These are phyloP conservation scores for Tremella fuciformis DNA, from an alignment of 768 basidiomycete species.

Conservation along the genomic window DNA sequence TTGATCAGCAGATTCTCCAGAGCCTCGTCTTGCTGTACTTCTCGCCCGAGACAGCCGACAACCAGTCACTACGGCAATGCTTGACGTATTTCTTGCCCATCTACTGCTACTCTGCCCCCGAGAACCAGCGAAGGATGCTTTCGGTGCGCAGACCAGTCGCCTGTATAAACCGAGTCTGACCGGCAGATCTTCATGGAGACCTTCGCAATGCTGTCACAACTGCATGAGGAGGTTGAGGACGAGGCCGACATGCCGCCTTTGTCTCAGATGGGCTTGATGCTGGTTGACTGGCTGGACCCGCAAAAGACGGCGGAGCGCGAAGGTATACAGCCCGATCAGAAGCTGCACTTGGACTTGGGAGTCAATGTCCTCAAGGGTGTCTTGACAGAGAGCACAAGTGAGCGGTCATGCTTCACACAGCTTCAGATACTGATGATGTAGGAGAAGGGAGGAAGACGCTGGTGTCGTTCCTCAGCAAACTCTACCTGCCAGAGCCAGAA, in stretches of 20 bases:
- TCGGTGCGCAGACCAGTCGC: slow-evolving; percentile 54
- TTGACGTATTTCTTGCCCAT: slow-evolving; percentile 80
- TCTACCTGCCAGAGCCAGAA: slow-evolving; percentile 62
- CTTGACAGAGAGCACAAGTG: slow-evolving; percentile 59
- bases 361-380: slow-evolving; percentile 59
- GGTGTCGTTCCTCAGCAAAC: slow-evolving; percentile 64
- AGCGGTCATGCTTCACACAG: slow-evolving; percentile 39
- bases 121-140: slow-evolving; percentile 72
- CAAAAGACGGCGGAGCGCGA: slow-evolving; percentile 62
- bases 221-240: slow-evolving; percentile 66
- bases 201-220: slow-evolving; percentile 61
- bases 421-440: slow-evolving; percentile 42
- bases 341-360: slow-evolving; percentile 62
- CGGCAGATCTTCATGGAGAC: slow-evolving; percentile 68
- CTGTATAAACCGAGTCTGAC: background rate
- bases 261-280: slow-evolving; percentile 69
- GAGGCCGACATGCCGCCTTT: slow-evolving; percentile 67
- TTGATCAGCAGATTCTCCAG: slow-evolving; percentile 55
- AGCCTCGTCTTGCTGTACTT: slow-evolving; percentile 65
- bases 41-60: slow-evolving; percentile 73
- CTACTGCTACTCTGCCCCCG: slow-evolving; percentile 74
- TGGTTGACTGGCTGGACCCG: slow-evolving; percentile 86
- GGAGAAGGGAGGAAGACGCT: slow-evolving; percentile 65
- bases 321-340: slow-evolving; percentile 50
- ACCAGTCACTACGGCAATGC: slow-evolving; percentile 80